Conservation (phyloP, 164 flowering plant genomes). For the Paratinospora sagittata region DNA sequence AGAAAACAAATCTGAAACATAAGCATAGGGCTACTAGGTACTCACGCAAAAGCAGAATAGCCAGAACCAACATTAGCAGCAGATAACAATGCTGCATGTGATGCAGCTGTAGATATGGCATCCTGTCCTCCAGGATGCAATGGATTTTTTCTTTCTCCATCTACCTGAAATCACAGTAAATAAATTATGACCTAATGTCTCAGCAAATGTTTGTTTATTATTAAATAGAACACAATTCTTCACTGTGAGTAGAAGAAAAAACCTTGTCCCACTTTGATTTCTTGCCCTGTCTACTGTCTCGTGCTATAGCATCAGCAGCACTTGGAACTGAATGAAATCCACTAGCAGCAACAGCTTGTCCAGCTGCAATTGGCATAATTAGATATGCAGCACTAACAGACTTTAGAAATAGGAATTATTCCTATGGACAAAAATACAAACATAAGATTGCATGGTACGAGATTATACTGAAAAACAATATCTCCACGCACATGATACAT, state of each 20-base stretch:
- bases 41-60: conserved; percentile 83
- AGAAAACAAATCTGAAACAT: neutral
- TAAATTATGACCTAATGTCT: neutral
- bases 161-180: conserved; percentile 47
- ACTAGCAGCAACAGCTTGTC: conserved; percentile 34
- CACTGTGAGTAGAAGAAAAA: neutral
- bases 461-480: neutral
- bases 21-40: conserved; percentile 27
- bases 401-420: conserved; percentile 5
- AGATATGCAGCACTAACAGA: conserved; percentile 1
- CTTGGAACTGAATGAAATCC: conserved; percentile 31
- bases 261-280: conserved; percentile 99
- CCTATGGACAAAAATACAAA: neutral
- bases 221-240: conserved; percentile 2
- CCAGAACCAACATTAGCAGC: conserved; percentile 81
- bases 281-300: conserved; percentile 83
- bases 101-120: conserved; percentile 36
- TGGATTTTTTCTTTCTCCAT: conserved; percentile 52
- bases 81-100: conserved; percentile 59
- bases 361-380: conserved; percentile 27
- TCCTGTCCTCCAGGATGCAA: conserved; percentile 47
- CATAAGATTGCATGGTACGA: neutral
- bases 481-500: neutral
- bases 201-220: neutral
- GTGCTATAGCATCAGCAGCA: conserved; percentile 37